Evolutionary conservation across 768 basidiomycete species (phyloP).

Genomic region (Antrodiella citrinella): DNA sequence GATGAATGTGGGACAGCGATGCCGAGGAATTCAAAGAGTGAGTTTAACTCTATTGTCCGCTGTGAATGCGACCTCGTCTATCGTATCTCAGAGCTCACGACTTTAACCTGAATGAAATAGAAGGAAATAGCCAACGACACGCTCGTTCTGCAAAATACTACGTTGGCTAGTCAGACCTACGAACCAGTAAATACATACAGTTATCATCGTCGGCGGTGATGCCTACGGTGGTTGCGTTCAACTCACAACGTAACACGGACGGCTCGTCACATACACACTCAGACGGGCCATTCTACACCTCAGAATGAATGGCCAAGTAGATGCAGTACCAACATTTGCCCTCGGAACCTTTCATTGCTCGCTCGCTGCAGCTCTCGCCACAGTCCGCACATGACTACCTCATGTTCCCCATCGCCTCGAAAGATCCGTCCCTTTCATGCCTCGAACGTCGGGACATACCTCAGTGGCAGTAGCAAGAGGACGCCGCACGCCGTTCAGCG

Average conservation of each 20-base stretch:
- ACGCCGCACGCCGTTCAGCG: conserved; percentile 71
- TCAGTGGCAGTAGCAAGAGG: conserved; percentile 26
- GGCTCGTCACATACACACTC: not conserved
- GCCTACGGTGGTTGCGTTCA: conserved; percentile 11
- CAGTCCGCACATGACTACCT: not conserved
- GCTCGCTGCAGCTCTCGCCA: not conserved
- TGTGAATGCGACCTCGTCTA: conserved; percentile 7
- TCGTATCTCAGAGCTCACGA: conserved; percentile 70
- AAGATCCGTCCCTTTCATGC: conserved; percentile 2
- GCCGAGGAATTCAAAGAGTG: conserved; percentile 87
- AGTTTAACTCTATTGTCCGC: no score
- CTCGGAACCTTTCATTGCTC: not conserved
- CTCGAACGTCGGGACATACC: not conserved
- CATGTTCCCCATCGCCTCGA: not conserved
- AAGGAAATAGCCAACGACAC: conserved; percentile 39
- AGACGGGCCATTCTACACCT: not conserved
- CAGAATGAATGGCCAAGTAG: not conserved
- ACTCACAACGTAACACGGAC: conserved; percentile 2
- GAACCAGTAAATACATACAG: conserved; percentile 55
- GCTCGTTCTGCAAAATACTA: conserved; percentile 22
- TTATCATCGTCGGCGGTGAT: conserved; percentile 64
- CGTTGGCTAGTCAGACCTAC: conserved; percentile 8
- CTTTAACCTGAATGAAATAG: conserved; percentile 83
- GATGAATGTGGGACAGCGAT: conserved; percentile 92
- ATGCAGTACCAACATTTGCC: not conserved